Base-by-base conservation (phyloP, 148 eudicot genomes). In the Spergularia bocconei region DNA sequence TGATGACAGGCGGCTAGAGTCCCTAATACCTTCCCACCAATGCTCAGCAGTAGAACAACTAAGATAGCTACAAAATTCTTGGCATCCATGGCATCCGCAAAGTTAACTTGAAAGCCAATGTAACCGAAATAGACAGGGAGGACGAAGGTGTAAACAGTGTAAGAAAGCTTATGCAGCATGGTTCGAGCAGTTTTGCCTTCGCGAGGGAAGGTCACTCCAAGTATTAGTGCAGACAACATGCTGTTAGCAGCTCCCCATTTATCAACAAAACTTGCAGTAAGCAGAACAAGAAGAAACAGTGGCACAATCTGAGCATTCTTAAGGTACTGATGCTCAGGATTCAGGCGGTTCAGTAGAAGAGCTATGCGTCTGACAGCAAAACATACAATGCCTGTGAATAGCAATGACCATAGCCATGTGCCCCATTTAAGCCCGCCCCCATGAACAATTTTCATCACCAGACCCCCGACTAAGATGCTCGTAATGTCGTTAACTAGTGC, bases 91-190 rank as follows among this genome's bases (percentile, higher is more conserved):
- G 19, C 53, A 60, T 47, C 71, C 55, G 72, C 61, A 1, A 91
- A 55, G 78, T 95, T 87, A 4, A 91, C 94, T 77, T 82, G 92
- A 76, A 95, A 92, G 13, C 99, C 99, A 4, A 86, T 75, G 82
- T 90, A 92, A 36, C 99, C 97, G 73, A 95, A 87, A 75, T 92
- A 95, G 63, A 95, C 77, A 0, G 99, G 99, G 73, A 89, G 84
- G 21, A 95, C 80, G 54, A 95, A 95, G 57, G 88, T 92, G 60
- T 89, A 87, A 16, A 92, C 89, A 1, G 91, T 71, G 64, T 89
- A 95, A 21, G 91, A 84, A 21, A 95, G 88, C 70, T 88, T 95
- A 33, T 81, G 87, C 83, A 79, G 55, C 86, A 95, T 83, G 4
- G 97, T 95, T 64, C 99, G 84, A 36, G 88, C 86, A 4, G 99